phyloP scores from a whole-genome alignment of 108 stramenopile genomes.

The Cyclostephanos tholiformis region DNA sequence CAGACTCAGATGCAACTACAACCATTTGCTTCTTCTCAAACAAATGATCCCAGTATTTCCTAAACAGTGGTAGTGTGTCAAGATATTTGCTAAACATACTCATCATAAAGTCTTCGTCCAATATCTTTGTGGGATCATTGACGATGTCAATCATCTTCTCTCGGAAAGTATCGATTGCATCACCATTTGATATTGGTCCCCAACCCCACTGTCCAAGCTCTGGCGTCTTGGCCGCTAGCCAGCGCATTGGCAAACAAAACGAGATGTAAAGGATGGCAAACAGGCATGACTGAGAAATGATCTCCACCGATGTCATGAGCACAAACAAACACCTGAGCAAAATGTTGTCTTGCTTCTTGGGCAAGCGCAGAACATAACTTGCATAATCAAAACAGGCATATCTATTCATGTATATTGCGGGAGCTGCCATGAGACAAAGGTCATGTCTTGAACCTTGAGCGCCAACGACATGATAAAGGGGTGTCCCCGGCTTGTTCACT shows the following conservation, averaged over 20 bases:
- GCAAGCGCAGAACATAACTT: conserved; percentile 3
- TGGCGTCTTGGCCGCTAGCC: neutral
- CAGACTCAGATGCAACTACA: too few relatives aligned
- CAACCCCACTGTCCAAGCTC: conserved; percentile 6
- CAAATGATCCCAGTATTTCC: too few relatives aligned
- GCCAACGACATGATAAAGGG: conserved; percentile 6
- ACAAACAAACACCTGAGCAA: conserved; percentile 5
- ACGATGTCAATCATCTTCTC: conserved; percentile 11
- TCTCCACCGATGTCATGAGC: conserved; percentile 5
- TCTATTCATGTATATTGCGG: conserved; percentile 7
- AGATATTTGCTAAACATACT: conserved; percentile 2
- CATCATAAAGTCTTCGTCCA: conserved; percentile 7
- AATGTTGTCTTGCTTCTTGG: conserved; percentile 1
- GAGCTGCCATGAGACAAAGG: neutral
- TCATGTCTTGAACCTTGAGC: conserved; percentile 1
- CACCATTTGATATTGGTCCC: neutral
- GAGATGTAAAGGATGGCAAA: conserved; percentile 12
- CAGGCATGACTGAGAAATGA: conserved; percentile 8
- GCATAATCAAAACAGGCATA: neutral
- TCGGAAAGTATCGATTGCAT: neutral
- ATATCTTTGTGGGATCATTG: neutral
- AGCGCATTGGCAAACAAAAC: neutral
- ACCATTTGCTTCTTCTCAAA: too few relatives aligned
- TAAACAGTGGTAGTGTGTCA: too few relatives aligned
- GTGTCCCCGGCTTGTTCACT: neutral